Evolutionary conservation across 2,329 filamentous ascomycete genomes (phyloP).

Genomic region (Fusarium devonianum): DNA sequence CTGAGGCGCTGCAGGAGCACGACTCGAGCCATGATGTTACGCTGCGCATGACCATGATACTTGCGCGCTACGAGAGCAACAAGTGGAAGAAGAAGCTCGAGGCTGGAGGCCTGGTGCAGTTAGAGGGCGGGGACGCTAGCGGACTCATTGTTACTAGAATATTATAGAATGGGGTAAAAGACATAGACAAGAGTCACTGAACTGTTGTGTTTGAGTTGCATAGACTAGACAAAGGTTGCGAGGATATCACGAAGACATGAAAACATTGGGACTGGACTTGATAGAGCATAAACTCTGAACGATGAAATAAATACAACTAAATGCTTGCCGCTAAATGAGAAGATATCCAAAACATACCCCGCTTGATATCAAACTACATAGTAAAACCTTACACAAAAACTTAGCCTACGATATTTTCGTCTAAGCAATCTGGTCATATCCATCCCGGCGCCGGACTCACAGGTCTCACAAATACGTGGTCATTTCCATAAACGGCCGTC

Average conservation of each 20-base stretch:
- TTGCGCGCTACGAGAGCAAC: conserved; percentile 74
- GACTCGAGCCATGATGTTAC: conserved; percentile 61
- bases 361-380: too few species aligned
- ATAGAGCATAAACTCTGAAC: conserved; percentile 29
- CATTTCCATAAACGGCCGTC: conserved; percentile 31
- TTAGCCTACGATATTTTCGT: too few species aligned
- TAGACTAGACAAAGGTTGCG: conserved; percentile 18
- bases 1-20: conserved; percentile 55
- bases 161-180: conserved; percentile 46
- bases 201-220: not conserved
- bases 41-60: conserved; percentile 77
- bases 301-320: conserved; percentile 18
- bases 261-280: conserved; percentile 20
- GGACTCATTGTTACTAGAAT: conserved; percentile 61
- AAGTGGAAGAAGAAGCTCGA: conserved; percentile 81
- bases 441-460: conserved; percentile 35
- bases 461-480: conserved; percentile 30
- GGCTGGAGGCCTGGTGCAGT: conserved; percentile 59
- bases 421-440: conserved; percentile 28
- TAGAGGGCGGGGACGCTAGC: conserved; percentile 56
- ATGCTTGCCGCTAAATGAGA: conserved; percentile 23
- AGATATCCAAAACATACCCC: conserved; percentile 22
- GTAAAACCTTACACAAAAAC: too few species aligned
- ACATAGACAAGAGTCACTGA: conserved; percentile 9
- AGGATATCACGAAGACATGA: conserved; percentile 30